Evolutionary conservation across 345 rosid genomes (phyloP), one percentile per base, ranked within the genome.

Genomic region (Litchi chinensis): DNA sequence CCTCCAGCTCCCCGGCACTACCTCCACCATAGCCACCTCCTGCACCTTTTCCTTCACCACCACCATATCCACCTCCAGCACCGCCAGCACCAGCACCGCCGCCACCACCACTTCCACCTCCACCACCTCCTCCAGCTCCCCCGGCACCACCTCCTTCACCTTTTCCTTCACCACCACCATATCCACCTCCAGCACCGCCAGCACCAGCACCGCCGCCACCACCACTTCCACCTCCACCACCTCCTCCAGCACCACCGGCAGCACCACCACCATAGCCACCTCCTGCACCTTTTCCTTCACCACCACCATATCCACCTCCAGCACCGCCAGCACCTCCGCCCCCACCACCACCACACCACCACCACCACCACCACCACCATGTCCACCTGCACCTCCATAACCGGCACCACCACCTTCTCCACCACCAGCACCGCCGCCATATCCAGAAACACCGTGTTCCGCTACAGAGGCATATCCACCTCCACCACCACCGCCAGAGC

Each of bases 21-120:
- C 84, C 64, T n/a, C 22, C 83, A 21, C 76, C 73, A 8, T 78
- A 77, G 46, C 70, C 71, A 12, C 65, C 84, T 41, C 80, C 79
- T 3, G 70, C 74, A 48, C 74, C 78, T 39, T 78, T 84, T 59
- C 74, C 78, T 39, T 78, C 86, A 21, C 79, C 82, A 11, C 77
- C 43, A 41, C 80, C 84, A 22, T 77, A 80, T n/a, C 86, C 83
- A 1, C 60, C 76, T 8, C 87, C 86, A 19, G 76, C 62, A n/a
- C 81, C 82, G 0, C 82, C 84, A 0, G 85, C 88, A 0, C 88
- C 82, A 0, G 85, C 87, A 0, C 88, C 82, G 0, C 87, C 88
- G 0, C 79, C 80, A 0, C 79, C 83, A 19, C 81, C 70, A 3
- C 83, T 71, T 8, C 83, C 75, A 1, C 83, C 81, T 12, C 76